phyloP scores from a whole-genome alignment of 106 monocot genomes.

The Amphibolis antarctica region DNA sequence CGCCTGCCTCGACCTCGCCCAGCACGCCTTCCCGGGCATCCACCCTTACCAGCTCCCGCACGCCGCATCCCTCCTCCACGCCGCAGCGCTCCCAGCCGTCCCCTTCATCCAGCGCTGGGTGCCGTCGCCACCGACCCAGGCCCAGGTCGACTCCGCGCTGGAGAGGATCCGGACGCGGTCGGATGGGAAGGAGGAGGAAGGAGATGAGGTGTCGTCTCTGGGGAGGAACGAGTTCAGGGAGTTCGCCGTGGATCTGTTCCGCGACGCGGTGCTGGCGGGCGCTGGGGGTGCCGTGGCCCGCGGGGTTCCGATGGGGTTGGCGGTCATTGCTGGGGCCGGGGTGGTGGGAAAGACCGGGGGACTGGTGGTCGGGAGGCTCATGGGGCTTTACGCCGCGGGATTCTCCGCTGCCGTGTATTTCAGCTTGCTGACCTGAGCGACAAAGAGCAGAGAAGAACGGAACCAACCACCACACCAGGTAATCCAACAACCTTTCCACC shows the following conservation, averaged over 20 bases:
- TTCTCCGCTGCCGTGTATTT: slow-evolving; percentile 37
- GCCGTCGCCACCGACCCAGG: slow-evolving; percentile 13
- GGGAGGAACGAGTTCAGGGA: slow-evolving; percentile 19
- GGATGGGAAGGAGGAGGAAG: too few relatives aligned
- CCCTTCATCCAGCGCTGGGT: slow-evolving; percentile 27
- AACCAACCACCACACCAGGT: too few relatives aligned
- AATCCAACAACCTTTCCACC: too few relatives aligned
- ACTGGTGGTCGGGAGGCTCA: slow-evolving; percentile 25
- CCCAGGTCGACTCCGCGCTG: slow-evolving; percentile 27
- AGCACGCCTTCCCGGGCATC: slow-evolving; percentile 34
- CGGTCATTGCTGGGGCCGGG: slow-evolving; percentile 32
- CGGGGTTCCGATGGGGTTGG: slow-evolving; percentile 26
- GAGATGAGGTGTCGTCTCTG: slow-evolving; percentile 8
- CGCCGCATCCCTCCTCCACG: slow-evolving; percentile 26
- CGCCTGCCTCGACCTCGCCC: slow-evolving; percentile 15
- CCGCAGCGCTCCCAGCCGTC: slow-evolving; percentile 5
- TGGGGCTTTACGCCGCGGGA: slow-evolving; percentile 37
- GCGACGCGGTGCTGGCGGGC: slow-evolving; percentile 19
- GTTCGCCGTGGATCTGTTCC: slow-evolving; percentile 42
- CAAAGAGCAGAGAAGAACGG: too few relatives aligned
- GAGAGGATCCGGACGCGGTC: neutral
- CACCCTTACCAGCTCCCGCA: slow-evolving; percentile 32
- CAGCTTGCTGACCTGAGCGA: neutral
- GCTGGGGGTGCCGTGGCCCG: slow-evolving; percentile 13
- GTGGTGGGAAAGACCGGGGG: slow-evolving; percentile 15